These are phyloP conservation scores for Williopsis jadinii DNA, from an alignment of 1,139 yeast genomes.

Conservation along the genomic window DNA sequence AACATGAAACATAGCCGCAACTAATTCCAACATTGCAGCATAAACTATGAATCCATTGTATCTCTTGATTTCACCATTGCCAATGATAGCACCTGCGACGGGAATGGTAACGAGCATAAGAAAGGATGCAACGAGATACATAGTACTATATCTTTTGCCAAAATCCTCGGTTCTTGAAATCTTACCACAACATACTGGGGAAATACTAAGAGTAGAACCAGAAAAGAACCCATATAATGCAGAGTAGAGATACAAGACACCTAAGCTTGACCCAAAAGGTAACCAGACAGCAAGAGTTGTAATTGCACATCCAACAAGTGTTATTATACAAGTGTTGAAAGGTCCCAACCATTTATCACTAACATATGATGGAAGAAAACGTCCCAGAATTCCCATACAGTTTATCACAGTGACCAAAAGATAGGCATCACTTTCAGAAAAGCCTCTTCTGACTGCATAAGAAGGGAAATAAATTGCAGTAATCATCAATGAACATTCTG, in stretches of 20 bases:
- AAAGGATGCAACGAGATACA: conserved; percentile 36
- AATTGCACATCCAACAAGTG: conserved; percentile 30
- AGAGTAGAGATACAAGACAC: conserved; percentile 31
- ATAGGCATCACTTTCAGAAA: conserved; percentile 35
- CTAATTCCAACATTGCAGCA: conserved; percentile 29
- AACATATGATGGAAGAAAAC: conserved; percentile 41
- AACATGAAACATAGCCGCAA: conserved; percentile 25
- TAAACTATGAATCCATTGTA: conserved; percentile 32
- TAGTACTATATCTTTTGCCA: conserved; percentile 42
- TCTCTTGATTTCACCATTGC: conserved; percentile 25
- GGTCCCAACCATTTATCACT: conserved; percentile 45
- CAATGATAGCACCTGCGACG: conserved; percentile 33
- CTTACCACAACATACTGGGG: conserved; percentile 49
- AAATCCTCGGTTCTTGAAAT: conserved; percentile 46
- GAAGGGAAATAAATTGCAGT: conserved; percentile 42
- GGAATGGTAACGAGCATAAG: conserved; percentile 41
- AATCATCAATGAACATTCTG: conserved; percentile 37
- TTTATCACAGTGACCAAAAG: conserved; percentile 41
- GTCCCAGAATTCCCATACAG: conserved; percentile 39
- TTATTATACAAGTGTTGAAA: conserved; percentile 41
- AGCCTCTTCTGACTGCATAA: conserved; percentile 39
- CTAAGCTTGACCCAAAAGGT: conserved; percentile 39
- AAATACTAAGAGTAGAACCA: conserved; percentile 37
- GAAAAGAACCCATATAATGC: conserved; percentile 46
- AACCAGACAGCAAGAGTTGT: conserved; percentile 43